phyloP scores from a whole-genome alignment of 1,284 basidiomycete genomes.

The Cutaneotrichosporon sp. region DNA sequence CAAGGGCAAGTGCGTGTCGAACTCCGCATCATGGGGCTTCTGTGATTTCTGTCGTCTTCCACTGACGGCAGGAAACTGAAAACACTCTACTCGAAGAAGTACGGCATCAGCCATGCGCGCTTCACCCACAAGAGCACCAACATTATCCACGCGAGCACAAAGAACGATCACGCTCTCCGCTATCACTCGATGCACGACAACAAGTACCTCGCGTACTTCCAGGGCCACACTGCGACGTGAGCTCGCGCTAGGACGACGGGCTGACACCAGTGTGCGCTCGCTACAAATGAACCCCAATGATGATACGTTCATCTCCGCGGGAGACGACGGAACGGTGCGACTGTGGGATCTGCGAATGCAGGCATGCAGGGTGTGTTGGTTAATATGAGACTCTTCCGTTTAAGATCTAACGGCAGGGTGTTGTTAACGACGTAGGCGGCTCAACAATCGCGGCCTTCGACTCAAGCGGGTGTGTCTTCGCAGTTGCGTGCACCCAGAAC shows the following conservation, averaged over 20 bases:
- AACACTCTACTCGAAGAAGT: conserved; percentile 88
- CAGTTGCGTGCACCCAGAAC: conserved; percentile 80
- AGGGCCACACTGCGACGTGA: conserved; percentile 77
- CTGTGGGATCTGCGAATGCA: conserved; percentile 90
- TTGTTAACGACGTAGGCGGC: conserved; percentile 57
- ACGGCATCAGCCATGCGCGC: conserved; percentile 88
- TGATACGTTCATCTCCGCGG: conserved; percentile 93
- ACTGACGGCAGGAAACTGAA: conserved; percentile 63
- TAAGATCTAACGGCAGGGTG: conserved; percentile 42
- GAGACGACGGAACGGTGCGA: conserved; percentile 90
- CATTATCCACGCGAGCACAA: conserved; percentile 89
- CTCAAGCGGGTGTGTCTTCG: conserved; percentile 83
- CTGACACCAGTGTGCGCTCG: conserved; percentile 66
- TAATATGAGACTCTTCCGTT: conserved; percentile 6
- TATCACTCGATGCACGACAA: conserved; percentile 96
- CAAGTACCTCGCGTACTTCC: conserved; percentile 92
- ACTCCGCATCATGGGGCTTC: conserved; percentile 18
- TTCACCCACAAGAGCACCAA: conserved; percentile 87
- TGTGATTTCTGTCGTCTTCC: conserved; percentile 8
- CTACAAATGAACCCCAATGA: conserved; percentile 89
- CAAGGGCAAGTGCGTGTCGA: conserved; percentile 78
- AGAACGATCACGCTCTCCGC: conserved; percentile 83
- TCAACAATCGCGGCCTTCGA: conserved; percentile 88
- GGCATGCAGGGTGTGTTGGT: conserved; percentile 61
- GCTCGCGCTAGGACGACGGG: conserved; percentile 20